A percentile compares a stretch with the other conserved stretches of the same genome.
These are phyloP conservation scores for Teratosphaeria viscida DNA, from an alignment of 2,329 filamentous ascomycete genomes.

Conservation along the genomic window DNA sequence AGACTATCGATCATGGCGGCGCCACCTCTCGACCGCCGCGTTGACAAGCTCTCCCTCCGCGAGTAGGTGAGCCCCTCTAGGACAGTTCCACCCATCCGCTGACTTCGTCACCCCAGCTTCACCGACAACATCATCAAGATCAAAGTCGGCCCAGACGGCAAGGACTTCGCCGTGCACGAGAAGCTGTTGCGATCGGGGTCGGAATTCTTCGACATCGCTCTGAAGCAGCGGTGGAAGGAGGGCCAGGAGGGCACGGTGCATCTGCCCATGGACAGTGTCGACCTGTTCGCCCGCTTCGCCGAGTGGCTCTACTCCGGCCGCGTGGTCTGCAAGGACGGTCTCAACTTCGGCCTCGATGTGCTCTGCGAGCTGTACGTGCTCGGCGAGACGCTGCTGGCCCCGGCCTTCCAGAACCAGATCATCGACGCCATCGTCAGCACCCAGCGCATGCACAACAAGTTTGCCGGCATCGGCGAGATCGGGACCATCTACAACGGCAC, in stretches of 20 bases:
- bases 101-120: not conserved
- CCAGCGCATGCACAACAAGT: not conserved
- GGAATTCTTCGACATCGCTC: conserved; percentile 7
- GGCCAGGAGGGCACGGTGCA: not conserved
- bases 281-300: conserved; percentile 5
- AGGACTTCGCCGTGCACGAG: not conserved
- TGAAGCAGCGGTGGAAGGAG: conserved; percentile 8
- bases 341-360: too few relatives aligned
- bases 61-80: not conserved
- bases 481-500: too few relatives aligned
- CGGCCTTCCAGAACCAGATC: not conserved
- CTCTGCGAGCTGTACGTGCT: not conserved
- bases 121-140: not conserved
- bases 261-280: not conserved
- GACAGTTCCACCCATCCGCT: too few relatives aligned
- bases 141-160: not conserved
- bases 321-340: not conserved
- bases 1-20: not conserved
- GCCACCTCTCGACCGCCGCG: not conserved
- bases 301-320: conserved; percentile 7
- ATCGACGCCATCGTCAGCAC: not conserved
- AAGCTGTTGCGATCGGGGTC: not conserved
- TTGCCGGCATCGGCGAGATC: too few relatives aligned
- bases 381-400: not conserved
- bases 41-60: not conserved